Evolutionary conservation across 2,329 filamentous ascomycete genomes (phyloP).

Genomic region (Setomelanomma holmii): DNA sequence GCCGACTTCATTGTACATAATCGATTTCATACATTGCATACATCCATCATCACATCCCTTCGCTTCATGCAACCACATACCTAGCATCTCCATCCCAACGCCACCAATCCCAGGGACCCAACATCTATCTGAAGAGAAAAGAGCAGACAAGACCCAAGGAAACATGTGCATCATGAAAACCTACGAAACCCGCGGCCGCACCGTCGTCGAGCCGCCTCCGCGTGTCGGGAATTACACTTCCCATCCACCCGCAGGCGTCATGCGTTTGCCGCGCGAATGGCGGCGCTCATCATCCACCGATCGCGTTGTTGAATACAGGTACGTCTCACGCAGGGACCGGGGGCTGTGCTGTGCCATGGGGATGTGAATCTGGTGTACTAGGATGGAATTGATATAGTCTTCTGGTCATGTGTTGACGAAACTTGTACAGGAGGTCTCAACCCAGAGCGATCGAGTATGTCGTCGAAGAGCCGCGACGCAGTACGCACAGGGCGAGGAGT

Average conservation of each 20-base stretch:
- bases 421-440: conserved; percentile 21
- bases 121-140: neutral
- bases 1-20: no score
- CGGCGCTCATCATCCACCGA: no score
- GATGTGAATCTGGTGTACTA: no score
- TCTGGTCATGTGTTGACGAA: neutral
- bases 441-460: conserved; percentile 36
- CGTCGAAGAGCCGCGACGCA: conserved; percentile 34
- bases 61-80: neutral
- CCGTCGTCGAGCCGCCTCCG: conserved; percentile 40
- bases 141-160: neutral
- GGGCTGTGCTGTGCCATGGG: no score
- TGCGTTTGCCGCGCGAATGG: conserved; percentile 43
- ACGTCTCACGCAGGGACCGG: conserved; percentile 1
- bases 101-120: neutral
- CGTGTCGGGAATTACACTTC: conserved; percentile 41
- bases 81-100: neutral
- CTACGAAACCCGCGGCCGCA: conserved; percentile 33
- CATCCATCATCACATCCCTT: neutral
- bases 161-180: conserved; percentile 45
- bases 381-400: no score
- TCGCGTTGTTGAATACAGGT: conserved; percentile 28
- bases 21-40: neutral
- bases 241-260: conserved; percentile 41
- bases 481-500: conserved; percentile 34